Conservation (phyloP, 805 yeast species). For the Nakazawaea pomicola region DNA sequence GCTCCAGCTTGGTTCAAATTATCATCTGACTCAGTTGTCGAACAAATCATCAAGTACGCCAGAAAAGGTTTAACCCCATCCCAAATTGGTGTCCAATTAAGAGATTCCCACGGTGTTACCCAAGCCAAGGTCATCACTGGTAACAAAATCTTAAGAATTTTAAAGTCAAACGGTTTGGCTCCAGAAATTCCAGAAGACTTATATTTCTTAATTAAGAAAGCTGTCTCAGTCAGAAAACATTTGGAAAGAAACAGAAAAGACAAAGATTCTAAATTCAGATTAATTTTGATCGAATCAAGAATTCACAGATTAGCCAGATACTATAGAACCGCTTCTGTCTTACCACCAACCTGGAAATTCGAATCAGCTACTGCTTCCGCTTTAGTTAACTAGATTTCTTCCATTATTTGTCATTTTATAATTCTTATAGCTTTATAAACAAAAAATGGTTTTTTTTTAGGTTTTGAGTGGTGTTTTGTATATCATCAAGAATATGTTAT, state of each 20-base stretch:
- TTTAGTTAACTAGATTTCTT: conserved; percentile 81
- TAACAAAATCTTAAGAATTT: conserved; percentile 98
- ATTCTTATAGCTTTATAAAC: background rate
- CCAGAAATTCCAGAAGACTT: conserved; percentile 99
- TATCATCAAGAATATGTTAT: too few species aligned
- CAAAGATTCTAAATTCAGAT: conserved; percentile 99
- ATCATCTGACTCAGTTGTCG: conserved; percentile 91
- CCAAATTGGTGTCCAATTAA: conserved; percentile 97
- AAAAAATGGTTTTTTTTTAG: background rate
- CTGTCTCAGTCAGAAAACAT: conserved; percentile 99
- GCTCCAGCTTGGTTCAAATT: conserved; percentile 99
- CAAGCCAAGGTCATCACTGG: conserved; percentile 97
- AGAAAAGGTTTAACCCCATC: conserved; percentile 99
- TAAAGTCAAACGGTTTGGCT: conserved; percentile 99
- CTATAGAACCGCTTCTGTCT: conserved; percentile 99
- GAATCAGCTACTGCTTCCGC: conserved; percentile 99
- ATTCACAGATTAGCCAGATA: conserved; percentile 99
- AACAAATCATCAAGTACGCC: conserved; percentile 98
- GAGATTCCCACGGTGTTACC: conserved; percentile 99
- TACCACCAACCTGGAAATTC: conserved; percentile 99
- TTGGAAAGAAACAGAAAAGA: conserved; percentile 99
- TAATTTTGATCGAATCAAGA: conserved; percentile 99
- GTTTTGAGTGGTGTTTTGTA: too few species aligned
- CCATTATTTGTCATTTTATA: conserved; percentile 16
- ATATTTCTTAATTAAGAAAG: conserved; percentile 98